Conservation (phyloP, 306 rosid species). For the Luffa acutangula region DNA sequence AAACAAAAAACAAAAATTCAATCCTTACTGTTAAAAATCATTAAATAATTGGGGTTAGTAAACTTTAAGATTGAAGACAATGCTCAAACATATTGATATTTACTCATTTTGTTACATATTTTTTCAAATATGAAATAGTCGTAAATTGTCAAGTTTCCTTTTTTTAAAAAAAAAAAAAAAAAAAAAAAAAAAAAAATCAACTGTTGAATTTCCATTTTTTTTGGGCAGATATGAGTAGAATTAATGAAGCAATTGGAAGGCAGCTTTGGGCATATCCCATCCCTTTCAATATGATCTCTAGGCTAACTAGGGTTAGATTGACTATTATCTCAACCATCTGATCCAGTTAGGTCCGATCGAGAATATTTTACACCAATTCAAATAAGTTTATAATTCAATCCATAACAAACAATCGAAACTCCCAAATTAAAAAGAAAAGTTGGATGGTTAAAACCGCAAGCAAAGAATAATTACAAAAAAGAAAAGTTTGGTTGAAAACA, state of each 20-base stretch:
- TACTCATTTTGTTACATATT: not conserved
- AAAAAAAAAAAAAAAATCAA: too few relatives aligned
- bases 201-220: not conserved
- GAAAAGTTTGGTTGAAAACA: not conserved
- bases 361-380: not conserved
- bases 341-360: not conserved
- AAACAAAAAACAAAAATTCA: not conserved
- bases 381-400: not conserved
- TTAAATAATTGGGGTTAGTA: too few relatives aligned
- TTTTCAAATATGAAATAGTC: not conserved
- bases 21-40: not conserved
- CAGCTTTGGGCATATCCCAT: constrained; percentile 6
- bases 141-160: not conserved
- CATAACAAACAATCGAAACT: too few relatives aligned
- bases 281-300: not conserved
- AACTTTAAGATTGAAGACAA: too few relatives aligned
- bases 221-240: not conserved
- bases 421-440: too few relatives aligned
- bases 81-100: not conserved
- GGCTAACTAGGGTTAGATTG: not conserved
- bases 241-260: not conserved
- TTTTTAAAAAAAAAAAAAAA: not conserved
- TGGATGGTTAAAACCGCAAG: not conserved
- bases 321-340: not conserved
- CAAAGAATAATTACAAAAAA: not conserved